Percentiles rank a stretch among this genome's conserved stretches.
These are phyloP conservation scores for Leccinum boreale DNA, from an alignment of 768 basidiomycete genomes.

Conservation along the genomic window DNA sequence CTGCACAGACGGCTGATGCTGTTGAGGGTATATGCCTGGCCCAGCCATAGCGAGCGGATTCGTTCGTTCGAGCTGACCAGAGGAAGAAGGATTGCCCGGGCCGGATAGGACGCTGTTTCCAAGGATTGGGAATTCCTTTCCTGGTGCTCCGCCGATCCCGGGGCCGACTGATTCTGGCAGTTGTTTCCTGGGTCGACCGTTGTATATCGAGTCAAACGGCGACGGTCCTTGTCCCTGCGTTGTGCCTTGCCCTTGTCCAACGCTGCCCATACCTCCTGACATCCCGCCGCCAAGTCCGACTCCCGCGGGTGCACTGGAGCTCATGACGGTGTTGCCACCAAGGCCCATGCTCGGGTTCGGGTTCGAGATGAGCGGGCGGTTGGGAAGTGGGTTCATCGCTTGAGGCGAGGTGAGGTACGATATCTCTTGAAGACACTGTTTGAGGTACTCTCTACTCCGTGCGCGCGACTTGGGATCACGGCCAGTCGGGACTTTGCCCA, in stretches of 20 bases:
- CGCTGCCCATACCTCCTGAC: constrained; percentile 9
- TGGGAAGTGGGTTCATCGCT: constrained; percentile 95
- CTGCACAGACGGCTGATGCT: constrained; percentile 27
- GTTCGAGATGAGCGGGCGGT: constrained; percentile 68
- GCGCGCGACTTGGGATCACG: constrained; percentile 96
- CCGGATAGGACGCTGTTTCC: constrained; percentile 43
- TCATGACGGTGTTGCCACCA: constrained; percentile 14
- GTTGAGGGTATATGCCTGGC: constrained; percentile 41
- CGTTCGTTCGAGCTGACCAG: constrained; percentile 51
- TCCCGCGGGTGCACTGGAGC: constrained; percentile 13
- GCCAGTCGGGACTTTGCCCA: constrained; percentile 72
- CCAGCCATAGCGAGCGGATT: constrained; percentile 34
- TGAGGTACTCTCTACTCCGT: constrained; percentile 92
- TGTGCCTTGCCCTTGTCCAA: constrained; percentile 17
- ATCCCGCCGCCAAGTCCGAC: constrained; percentile 13
- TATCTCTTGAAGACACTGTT: constrained; percentile 99
- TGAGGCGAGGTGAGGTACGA: constrained; percentile 96
- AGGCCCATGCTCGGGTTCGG: constrained; percentile 31
- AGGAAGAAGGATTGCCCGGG: constrained; percentile 14
- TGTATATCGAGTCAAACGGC: constrained; percentile 73
- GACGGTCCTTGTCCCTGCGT: constrained; percentile 30
- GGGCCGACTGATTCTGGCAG: constrained; percentile 57
- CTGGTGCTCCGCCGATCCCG: constrained; percentile 13
- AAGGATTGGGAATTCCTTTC: constrained; percentile 64
- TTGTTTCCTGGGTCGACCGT: constrained; percentile 77